Conservation (phyloP, 176 grass and related monocot species). For the Ensete ventricosum region DNA sequence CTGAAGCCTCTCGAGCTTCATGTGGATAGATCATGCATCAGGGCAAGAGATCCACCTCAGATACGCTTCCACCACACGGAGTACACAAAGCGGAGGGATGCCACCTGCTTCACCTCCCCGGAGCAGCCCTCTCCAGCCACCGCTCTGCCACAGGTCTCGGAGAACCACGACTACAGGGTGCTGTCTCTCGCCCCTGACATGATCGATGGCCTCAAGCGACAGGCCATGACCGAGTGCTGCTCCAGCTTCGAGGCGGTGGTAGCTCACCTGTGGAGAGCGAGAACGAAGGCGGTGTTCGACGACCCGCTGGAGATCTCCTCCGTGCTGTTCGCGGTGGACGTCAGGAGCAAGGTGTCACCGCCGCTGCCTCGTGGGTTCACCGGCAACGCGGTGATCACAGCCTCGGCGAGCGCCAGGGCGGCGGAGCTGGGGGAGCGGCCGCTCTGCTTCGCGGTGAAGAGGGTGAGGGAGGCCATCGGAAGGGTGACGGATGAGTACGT, state of each 20-base stretch:
- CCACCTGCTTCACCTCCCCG: background rate
- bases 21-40: constrained; percentile 37
- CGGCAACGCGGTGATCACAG: constrained; percentile 37
- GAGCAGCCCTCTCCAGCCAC: no score
- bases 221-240: constrained; percentile 23
- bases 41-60: constrained; percentile 31
- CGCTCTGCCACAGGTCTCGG: no score
- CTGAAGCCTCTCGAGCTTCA: constrained; percentile 14
- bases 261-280: constrained; percentile 37
- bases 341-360: constrained; percentile 32
- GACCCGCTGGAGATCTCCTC: constrained; percentile 24
- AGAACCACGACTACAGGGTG: constrained; percentile 19
- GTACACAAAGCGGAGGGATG: constrained; percentile 27
- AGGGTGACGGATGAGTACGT: constrained; percentile 40
- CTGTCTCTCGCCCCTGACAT: constrained; percentile 20
- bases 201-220: constrained; percentile 27
- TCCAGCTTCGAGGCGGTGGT: constrained; percentile 39
- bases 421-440: constrained; percentile 24
- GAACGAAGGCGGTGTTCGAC: constrained; percentile 29
- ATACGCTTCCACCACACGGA: constrained; percentile 35
- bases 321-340: constrained; percentile 38
- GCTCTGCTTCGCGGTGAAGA: constrained; percentile 31
- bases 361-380: constrained; percentile 25
- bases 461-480: constrained; percentile 33
- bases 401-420: constrained; percentile 24